Conservation (phyloP, 371 early-diverging fungal genomes). For the Aphelidium insulamus region DNA sequence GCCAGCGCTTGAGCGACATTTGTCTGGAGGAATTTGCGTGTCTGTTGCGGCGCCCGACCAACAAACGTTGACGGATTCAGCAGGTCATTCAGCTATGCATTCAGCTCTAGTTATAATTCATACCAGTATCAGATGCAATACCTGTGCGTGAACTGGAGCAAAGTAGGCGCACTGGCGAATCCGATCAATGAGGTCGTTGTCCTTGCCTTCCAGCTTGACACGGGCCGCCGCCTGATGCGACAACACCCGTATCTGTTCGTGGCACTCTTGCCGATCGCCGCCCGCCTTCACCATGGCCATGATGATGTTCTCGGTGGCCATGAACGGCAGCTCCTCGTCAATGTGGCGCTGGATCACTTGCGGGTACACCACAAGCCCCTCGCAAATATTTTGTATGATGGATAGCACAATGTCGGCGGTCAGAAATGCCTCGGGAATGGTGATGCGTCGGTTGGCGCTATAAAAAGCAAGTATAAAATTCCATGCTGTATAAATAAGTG, state of each 20-base stretch:
- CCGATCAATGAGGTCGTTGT: conserved; percentile 85
- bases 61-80: conserved; percentile 80
- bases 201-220: conserved; percentile 78
- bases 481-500: background rate
- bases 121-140: conserved; percentile 1
- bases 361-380: conserved; percentile 92
- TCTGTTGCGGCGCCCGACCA: conserved; percentile 88
- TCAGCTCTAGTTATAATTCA: background rate
- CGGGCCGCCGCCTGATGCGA: conserved; percentile 74
- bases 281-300: conserved; percentile 96
- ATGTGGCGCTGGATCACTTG: conserved; percentile 80
- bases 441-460: conserved; percentile 84
- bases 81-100: conserved; percentile 33
- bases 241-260: conserved; percentile 87
- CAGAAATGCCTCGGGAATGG: conserved; percentile 88
- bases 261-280: conserved; percentile 87
- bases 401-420: conserved; percentile 86
- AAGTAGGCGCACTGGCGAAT: conserved; percentile 66
- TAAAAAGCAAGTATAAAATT: conserved; percentile 4
- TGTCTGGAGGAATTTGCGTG: conserved; percentile 51
- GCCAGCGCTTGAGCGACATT: conserved; percentile 69
- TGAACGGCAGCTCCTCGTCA: conserved; percentile 85
- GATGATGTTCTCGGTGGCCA: conserved; percentile 97
- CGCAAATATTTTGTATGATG: conserved; percentile 79
- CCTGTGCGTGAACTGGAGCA: conserved; percentile 49